Evolutionary conservation across 2,329 filamentous ascomycete species (phyloP), one percentile per base, ranked within the genome.

Genomic region (Trichoderma simmonsii): DNA sequence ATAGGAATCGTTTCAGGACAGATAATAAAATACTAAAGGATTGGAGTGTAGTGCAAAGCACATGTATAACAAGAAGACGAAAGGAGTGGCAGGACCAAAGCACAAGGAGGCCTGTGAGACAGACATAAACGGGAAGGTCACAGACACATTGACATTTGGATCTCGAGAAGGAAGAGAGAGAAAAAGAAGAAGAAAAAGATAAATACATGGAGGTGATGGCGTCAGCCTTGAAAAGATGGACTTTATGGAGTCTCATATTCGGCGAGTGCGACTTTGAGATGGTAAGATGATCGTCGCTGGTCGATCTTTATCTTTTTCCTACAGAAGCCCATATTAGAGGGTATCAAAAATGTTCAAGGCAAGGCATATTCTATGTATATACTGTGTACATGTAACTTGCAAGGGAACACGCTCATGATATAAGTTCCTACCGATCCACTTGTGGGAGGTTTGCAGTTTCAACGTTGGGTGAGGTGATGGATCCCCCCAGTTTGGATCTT

Each of bases 71-170:
- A 30, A 14, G 14, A 48, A 24, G 28, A 26, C 12, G 26, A 51
- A 51, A 51, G 4, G 66, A 61, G n/a, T 14, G 66, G 66, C 36
- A 69, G 66, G 66, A 69, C 24, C 66, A 24, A 60, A 24, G 57
- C 21, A 61, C 66, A 69, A 57, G 9, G 21, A 4, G n/a, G 18
- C 57, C 56, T 39, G 57, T 61, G 28, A 61, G 56, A 69, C 56
- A n/a, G 34, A 18, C n/a, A 61, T 26, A 61, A 61, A 69, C 26
- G 9, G 66, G 66, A 69, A 69, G 66, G 66, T 61, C 28, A n/a
- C 56, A 69, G 51, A 34, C 24, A 39, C 28, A 48, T 63, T 9
- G 21, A 7, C 36, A 4, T 26, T 32, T 39, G 8, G 1, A 39
- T 21, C 9, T 61, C n/a, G 9, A 18, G 6, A 34, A 28, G 60